Evolutionary conservation across 495 filamentous ascomycete genomes (phyloP).

Genomic region (Penicillium samsonianum): DNA sequence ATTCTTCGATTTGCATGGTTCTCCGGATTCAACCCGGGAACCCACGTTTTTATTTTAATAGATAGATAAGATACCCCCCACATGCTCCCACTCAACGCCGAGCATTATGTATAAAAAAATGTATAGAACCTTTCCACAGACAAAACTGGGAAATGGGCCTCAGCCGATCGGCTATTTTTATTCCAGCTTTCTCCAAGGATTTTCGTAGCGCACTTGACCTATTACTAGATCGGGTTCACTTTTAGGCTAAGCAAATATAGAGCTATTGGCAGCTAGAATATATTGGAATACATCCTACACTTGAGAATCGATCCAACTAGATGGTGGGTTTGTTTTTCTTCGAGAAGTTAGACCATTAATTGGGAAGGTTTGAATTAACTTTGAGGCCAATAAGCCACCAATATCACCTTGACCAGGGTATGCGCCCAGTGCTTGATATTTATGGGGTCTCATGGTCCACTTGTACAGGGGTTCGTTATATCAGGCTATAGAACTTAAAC

Average conservation of each 20-base stretch:
- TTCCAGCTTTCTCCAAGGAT: not conserved
- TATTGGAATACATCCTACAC: not conserved
- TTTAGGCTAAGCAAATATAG: not conserved
- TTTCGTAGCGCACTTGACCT: not conserved
- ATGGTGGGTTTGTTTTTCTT: too few species aligned
- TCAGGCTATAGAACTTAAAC: not conserved
- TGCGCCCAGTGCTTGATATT: not conserved
- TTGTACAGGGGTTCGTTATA: too few species aligned
- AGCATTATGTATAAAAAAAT: slow-evolving; percentile 12
- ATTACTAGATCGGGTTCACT: not conserved
- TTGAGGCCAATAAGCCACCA: not conserved
- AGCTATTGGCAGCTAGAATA: not conserved
- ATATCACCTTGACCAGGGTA: not conserved
- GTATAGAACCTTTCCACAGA: slow-evolving; percentile 7
- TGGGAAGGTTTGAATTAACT: not conserved
- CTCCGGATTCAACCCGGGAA: not conserved
- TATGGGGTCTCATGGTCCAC: too few species aligned
- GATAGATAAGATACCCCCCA: slow-evolving; percentile 14
- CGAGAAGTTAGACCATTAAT: not conserved
- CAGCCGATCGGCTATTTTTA: slow-evolving; percentile 1
- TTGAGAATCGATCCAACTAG: not conserved
- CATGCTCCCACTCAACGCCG: slow-evolving; percentile 15
- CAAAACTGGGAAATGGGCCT: not conserved
- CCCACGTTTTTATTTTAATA: slow-evolving; percentile 2
- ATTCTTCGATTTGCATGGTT: slow-evolving; percentile 6